Conservation (phyloP, 306 rosid genomes). For the Lotus japonicus region DNA sequence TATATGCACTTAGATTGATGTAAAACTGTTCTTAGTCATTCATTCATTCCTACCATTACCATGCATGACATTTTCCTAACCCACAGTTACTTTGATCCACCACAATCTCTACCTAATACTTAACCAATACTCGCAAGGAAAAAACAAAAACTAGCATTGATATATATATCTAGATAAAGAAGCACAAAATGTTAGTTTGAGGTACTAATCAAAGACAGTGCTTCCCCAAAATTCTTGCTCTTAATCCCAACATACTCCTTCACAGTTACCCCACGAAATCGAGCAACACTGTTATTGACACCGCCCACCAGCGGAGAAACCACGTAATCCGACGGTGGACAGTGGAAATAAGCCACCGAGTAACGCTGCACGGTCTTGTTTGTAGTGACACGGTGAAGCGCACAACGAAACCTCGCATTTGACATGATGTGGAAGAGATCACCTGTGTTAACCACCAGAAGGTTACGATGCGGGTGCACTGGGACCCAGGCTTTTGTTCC, state of each 20-base stretch:
- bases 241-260: constrained; percentile 44
- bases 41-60: neutral
- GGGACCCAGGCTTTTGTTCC: constrained; percentile 39
- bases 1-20: neutral
- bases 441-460: constrained; percentile 45
- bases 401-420: constrained; percentile 34
- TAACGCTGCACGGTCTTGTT: constrained; percentile 26
- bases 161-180: neutral
- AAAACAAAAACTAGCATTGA: neutral
- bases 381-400: constrained; percentile 48
- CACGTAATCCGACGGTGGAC: constrained; percentile 43
- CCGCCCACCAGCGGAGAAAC: constrained; percentile 26
- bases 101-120: neutral
- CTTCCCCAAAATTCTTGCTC: constrained; percentile 39
- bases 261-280: constrained; percentile 36
- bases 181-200: neutral
- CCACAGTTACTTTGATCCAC: neutral
- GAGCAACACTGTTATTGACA: neutral
- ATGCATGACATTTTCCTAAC: neutral
- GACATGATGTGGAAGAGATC: constrained; percentile 55
- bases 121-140: neutral
- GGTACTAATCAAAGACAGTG: constrained; percentile 32
- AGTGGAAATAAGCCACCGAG: constrained; percentile 50
- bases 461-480: constrained; percentile 28
- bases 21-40: neutral